A percentile compares a stretch with the other conserved stretches of the same genome.
Conservation (phyloP, 768 basidiomycete species). For the Neoboletus subvelutipes region DNA sequence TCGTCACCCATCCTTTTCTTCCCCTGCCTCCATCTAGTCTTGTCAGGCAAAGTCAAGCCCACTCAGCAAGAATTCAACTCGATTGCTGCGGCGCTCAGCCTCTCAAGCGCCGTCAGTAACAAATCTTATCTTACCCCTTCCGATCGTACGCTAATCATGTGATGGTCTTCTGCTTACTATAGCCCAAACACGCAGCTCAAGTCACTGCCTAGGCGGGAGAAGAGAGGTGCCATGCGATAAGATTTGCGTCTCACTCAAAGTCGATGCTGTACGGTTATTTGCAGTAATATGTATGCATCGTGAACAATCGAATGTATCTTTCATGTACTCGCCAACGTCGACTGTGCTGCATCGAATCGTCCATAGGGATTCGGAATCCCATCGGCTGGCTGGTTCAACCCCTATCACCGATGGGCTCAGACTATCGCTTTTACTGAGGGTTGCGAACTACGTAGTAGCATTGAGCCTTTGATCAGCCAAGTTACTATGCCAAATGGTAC, state of each 20-base stretch:
- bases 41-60: conserved; percentile 43
- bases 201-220: background rate
- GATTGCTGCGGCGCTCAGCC: conserved; percentile 44
- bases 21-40: conserved; percentile 40
- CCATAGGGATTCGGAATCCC: background rate
- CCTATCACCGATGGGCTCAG: background rate
- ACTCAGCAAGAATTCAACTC: conserved; percentile 48
- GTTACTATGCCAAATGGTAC: background rate
- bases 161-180: background rate
- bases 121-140: no score
- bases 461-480: background rate
- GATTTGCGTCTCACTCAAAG: background rate
- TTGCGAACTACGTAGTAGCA: no score
- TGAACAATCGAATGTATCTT: conserved; percentile 4
- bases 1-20: background rate
- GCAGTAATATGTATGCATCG: conserved; percentile 12
- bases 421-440: background rate
- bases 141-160: background rate
- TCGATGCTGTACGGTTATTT: conserved; percentile 9
- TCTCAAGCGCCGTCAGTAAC: conserved; percentile 36
- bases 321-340: background rate
- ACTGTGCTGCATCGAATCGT: background rate
- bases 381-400: background rate
- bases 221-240: no score
- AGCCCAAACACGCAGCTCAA: background rate